These are phyloP conservation scores for Pythium oligandrum DNA, from an alignment of 352 stramenopile species.

Conservation along the genomic window DNA sequence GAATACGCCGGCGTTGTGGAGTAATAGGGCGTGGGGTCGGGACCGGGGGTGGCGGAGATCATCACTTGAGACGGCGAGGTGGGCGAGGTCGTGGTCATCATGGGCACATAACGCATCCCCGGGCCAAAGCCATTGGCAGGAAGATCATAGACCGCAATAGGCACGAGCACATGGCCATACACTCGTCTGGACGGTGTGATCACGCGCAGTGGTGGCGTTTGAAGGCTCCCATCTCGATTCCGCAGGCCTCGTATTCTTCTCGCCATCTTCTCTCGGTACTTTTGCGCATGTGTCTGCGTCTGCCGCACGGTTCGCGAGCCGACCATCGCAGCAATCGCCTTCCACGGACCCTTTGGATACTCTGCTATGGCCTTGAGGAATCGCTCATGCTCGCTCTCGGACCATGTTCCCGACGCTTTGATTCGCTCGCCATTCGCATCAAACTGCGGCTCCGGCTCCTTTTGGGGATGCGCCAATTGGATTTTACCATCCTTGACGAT, in stretches of 20 bases:
- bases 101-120: too few species aligned
- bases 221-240: constrained; percentile 55
- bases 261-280: constrained; percentile 60
- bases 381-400: constrained; percentile 47
- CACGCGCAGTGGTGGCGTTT: constrained; percentile 24
- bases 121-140: too few species aligned
- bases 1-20: too few species aligned
- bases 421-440: constrained; percentile 50
- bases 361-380: constrained; percentile 55
- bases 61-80: too few species aligned
- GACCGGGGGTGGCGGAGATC: too few species aligned
- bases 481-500: constrained; percentile 73
- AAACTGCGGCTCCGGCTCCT: constrained; percentile 51
- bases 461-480: constrained; percentile 54
- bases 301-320: constrained; percentile 59
- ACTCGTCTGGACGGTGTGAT: constrained; percentile 10
- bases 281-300: constrained; percentile 66
- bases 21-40: too few species aligned
- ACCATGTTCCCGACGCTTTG: constrained; percentile 58
- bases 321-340: constrained; percentile 60
- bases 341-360: constrained; percentile 62
- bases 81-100: too few species aligned
- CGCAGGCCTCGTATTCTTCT: constrained; percentile 53
- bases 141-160: constrained; percentile 11
- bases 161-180: constrained; percentile 21